Base-by-base conservation (phyloP, 1,284 basidiomycete genomes). In the Puccinia hordei region DNA sequence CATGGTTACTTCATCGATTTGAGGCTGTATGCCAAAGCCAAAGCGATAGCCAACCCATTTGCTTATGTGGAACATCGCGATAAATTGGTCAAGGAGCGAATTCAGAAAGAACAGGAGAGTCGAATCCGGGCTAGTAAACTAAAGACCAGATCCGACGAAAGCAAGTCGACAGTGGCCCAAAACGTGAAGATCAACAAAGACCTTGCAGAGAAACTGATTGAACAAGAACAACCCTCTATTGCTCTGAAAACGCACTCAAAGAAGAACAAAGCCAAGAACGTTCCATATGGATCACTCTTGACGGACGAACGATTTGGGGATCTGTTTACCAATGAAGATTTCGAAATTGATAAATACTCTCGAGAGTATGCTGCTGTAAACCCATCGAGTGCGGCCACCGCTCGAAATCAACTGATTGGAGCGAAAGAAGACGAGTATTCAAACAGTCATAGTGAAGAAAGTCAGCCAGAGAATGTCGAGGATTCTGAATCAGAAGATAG, bases 1-100 rank as follows among this genome's bases (percentile, higher is more conserved):
- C 97, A 99, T 86, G 97, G 97, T 71, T 98, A 95, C 90, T 99
- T 99, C 88, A 87, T 99, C 83, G 92, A 94, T 13, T 90, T 99
- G 86, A 92, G 94, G 84, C 90, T 98, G 9, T 99, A 99, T 88
- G 93, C 97, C 84, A 92, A 95, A 73, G 97, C 97, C 0, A 91
- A 95, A 49, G 90, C 98, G 83, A 94, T 99, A 83, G 92, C 93
- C 82, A 98, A 99, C 87, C 97, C 97, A 0, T 96, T 94, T 85
- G 94, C 92, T 4, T 98, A 98, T 85, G 91, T 91, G 72, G 97
- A 99, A 85, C 92, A 98, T 85, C 91, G 94, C 82, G 95, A 98
- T 85, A 91, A 91, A 83, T 87, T 93, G 83, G 90, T 99, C 79
- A 89, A 90, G 81, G 91, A 94, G 84, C 94, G 94, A 86, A 90